Conservation (phyloP, 202 grass and related monocot species). For the Miscanthus sacchariflorus region DNA sequence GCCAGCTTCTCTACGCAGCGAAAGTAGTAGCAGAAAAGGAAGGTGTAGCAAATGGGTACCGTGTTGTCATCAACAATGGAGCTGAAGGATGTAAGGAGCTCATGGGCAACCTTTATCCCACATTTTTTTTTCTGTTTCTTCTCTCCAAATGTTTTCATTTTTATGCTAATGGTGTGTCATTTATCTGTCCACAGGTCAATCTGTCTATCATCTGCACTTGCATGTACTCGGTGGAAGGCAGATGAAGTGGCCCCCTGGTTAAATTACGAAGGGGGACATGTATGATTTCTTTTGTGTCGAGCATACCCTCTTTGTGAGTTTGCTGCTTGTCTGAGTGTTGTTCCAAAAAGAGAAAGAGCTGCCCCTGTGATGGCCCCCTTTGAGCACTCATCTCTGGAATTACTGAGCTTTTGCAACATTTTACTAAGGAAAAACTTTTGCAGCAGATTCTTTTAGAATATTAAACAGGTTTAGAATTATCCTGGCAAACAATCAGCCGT, state of each 20-base stretch:
- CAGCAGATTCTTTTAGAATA: not conserved
- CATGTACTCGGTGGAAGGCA: conserved; percentile 91
- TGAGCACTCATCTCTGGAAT: not conserved
- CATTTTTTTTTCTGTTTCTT: not conserved
- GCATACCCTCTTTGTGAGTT: not conserved
- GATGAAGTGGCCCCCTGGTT: conserved; percentile 92
- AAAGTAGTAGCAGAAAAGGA: conserved; percentile 94
- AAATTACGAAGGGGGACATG: not conserved
- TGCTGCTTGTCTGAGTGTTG: not conserved
- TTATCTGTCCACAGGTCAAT: conserved; percentile 66
- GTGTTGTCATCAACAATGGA: conserved; percentile 94
- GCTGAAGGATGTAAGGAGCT: conserved; percentile 81
- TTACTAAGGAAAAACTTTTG: not conserved
- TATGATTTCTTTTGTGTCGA: conserved; percentile 10
- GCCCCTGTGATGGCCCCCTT: not conserved
- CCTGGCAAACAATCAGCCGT: not conserved
- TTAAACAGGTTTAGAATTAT: not conserved
- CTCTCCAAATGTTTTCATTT: not conserved
- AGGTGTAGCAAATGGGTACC: conserved; percentile 74
- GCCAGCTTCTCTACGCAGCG: conserved; percentile 75
- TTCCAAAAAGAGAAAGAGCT: not conserved
- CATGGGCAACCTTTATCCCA: not conserved
- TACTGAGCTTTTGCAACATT: not conserved
- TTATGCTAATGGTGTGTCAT: not conserved
- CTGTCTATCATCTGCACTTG: conserved; percentile 92